These are phyloP conservation scores for Aspergillus oerlinghausenensis DNA, from an alignment of 2,329 filamentous ascomycete genomes.

Conservation along the genomic window DNA sequence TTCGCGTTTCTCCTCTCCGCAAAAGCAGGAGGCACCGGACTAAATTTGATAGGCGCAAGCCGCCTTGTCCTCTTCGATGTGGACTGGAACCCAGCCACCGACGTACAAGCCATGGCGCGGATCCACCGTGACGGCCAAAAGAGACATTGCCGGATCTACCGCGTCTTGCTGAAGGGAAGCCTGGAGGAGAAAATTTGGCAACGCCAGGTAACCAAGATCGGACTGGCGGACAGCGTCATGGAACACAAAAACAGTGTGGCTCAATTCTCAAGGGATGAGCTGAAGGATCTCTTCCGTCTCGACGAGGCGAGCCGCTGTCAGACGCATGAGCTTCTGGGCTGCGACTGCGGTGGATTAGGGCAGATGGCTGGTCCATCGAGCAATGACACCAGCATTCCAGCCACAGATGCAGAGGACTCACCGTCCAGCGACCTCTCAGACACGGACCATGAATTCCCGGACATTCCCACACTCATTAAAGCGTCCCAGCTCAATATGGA, in stretches of 20 bases:
- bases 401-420: slow-evolving; percentile 1
- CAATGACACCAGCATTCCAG: slow-evolving; percentile 8
- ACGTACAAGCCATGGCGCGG: slow-evolving; percentile 70
- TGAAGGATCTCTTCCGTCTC: slow-evolving; percentile 63
- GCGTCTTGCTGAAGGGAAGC: slow-evolving; percentile 62
- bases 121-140: slow-evolving; percentile 71
- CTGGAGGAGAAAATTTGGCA: slow-evolving; percentile 74
- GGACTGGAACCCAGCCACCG: slow-evolving; percentile 72
- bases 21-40: slow-evolving; percentile 65
- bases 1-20: slow-evolving; percentile 70
- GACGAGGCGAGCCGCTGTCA: slow-evolving; percentile 59
- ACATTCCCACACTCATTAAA: slow-evolving; percentile 33
- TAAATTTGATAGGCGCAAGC: slow-evolving; percentile 68
- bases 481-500: slow-evolving; percentile 38
- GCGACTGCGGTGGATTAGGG: slow-evolving; percentile 57
- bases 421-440: slow-evolving; percentile 8
- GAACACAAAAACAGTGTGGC: slow-evolving; percentile 57
- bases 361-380: slow-evolving; percentile 7
- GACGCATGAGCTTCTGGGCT: slow-evolving; percentile 64
- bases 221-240: slow-evolving; percentile 66
- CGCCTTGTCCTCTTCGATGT: slow-evolving; percentile 68
- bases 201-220: slow-evolving; percentile 66
- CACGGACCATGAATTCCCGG: slow-evolving; percentile 23
- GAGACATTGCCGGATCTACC: slow-evolving; percentile 63
- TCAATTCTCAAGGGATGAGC: slow-evolving; percentile 62